Percentiles rank a stretch among this genome's conserved stretches.
phyloP scores from a whole-genome alignment of 306 rosid species.

The apple (Malus domestica) region ASM211411v1 NC_041793.1:8016501-8017000 shows the following conservation, averaged over 20 bases:
- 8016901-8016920: not conserved
- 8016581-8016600: conserved; percentile 88
- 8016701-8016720: conserved; percentile 98
- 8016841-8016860: not conserved
- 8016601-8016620: conserved; percentile 72
- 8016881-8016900: not conserved
- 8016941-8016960: not conserved
- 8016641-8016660: conserved; percentile 87
- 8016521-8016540: conserved; percentile 95
- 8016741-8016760: conserved; percentile 43
- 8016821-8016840: conserved; percentile 66
- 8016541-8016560: conserved; percentile 95
- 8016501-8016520: conserved; percentile 69
- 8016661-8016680: conserved; percentile 75
- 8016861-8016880: not conserved
- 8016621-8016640: conserved; percentile 82
- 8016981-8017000: not conserved
- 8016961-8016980: not conserved
- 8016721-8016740: conserved; percentile 53
- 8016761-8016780: conserved; percentile 32
- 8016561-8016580: conserved; percentile 90
- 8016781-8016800: conserved; percentile 48
- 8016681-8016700: conserved; percentile 79
- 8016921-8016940: not conserved
- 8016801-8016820: conserved; percentile 86